These are phyloP conservation scores for Stephania cephalantha DNA, from an alignment of 164 flowering plant species.

Conservation along the genomic window DNA sequence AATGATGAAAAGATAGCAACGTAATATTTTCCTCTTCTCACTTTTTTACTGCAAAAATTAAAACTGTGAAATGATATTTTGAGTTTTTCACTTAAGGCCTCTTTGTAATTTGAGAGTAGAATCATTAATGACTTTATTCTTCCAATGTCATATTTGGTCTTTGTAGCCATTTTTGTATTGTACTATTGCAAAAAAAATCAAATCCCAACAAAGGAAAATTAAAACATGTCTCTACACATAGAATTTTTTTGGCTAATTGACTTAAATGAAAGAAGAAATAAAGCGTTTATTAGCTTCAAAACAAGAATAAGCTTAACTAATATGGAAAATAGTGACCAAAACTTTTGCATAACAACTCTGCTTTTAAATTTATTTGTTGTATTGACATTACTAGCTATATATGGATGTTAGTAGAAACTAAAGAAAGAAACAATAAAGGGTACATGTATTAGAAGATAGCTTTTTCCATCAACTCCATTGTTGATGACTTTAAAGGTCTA, in stretches of 20 bases:
- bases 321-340: too few species aligned
- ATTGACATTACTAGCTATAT: too few species aligned
- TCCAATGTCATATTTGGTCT: constrained; percentile 72
- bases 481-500: constrained; percentile 81
- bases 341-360: too few species aligned
- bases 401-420: neutral
- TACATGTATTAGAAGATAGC: constrained; percentile 95
- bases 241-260: too few species aligned
- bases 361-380: too few species aligned
- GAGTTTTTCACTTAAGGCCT: too few species aligned
- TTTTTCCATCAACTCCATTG: constrained; percentile 71
- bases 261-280: too few species aligned
- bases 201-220: neutral
- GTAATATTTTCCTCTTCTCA: neutral
- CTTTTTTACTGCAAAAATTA: neutral
- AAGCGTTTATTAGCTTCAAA: too few species aligned
- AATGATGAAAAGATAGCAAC: neutral
- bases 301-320: too few species aligned
- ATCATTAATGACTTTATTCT: constrained; percentile 85
- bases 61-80: too few species aligned
- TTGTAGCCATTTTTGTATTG: constrained; percentile 64
- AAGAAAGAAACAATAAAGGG: neutral
- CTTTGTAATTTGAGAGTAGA: constrained; percentile 45
- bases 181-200: constrained; percentile 29
- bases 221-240: neutral